Evolutionary conservation across 495 filamentous ascomycete species (phyloP).

Genomic region (Opeltia flavorubescens): DNA sequence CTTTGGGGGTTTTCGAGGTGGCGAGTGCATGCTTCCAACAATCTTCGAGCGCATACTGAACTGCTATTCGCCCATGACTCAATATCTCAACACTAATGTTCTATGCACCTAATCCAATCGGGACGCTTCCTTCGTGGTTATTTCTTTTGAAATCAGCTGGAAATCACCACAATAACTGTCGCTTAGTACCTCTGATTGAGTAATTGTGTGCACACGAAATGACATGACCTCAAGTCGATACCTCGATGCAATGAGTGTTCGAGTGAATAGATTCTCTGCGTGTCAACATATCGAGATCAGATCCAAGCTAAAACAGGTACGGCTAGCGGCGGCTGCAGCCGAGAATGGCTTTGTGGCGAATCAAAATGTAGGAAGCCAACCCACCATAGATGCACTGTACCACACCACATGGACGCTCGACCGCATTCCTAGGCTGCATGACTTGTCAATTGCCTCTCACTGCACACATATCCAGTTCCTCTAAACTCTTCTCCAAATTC

Average conservation of each 20-base stretch:
- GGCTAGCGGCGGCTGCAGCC: background rate
- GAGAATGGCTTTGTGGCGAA: too few species aligned
- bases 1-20: too few species aligned
- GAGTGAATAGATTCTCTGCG: too few species aligned
- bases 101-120: background rate
- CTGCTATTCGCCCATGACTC: background rate
- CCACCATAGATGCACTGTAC: background rate
- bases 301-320: background rate
- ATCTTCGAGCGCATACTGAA: background rate
- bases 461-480: background rate
- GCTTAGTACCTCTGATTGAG: too few species aligned
- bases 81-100: background rate
- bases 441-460: conserved; percentile 1
- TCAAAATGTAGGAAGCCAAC: background rate
- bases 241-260: too few species aligned
- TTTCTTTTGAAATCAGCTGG: background rate
- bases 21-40: background rate
- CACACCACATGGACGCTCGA: background rate
- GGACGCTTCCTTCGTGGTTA: background rate
- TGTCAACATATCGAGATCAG: too few species aligned
- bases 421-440: conserved; percentile 1
- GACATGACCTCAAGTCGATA: too few species aligned
- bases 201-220: too few species aligned
- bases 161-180: too few species aligned
- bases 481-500: background rate